A percentile compares a stretch with the other conserved stretches of the same genome.
Evolutionary conservation across 1,139 yeast genomes (phyloP).

Genomic region (Zygosaccharomyces pseudobailii): DNA sequence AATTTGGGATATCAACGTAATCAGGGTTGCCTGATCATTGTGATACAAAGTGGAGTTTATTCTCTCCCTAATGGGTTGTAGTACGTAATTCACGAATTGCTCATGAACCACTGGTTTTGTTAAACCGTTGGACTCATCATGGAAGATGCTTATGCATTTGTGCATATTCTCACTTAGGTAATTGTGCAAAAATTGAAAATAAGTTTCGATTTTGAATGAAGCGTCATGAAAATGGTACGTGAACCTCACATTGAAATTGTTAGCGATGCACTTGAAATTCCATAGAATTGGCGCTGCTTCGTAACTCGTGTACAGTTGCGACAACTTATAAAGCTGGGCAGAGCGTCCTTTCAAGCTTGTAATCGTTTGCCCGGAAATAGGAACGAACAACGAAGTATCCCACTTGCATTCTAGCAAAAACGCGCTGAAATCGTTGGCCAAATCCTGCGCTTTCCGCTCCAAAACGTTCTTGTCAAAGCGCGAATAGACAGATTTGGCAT

Average conservation of each 20-base stretch:
- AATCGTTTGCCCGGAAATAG: constrained; percentile 16
- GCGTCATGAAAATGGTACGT: constrained; percentile 63
- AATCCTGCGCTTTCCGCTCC: constrained; percentile 1
- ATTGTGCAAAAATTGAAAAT: constrained; percentile 51
- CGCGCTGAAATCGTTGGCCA: constrained; percentile 11
- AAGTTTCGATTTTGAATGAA: constrained; percentile 39
- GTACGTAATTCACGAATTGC: constrained; percentile 35
- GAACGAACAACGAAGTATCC: constrained; percentile 24
- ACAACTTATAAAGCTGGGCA: constrained; percentile 37
- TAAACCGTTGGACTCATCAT: constrained; percentile 22
- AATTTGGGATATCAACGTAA: constrained; percentile 31
- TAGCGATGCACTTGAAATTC: constrained; percentile 54
- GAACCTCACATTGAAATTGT: constrained; percentile 58
- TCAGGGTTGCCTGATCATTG: constrained; percentile 23
- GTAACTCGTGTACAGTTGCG: constrained; percentile 36
- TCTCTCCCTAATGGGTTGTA: constrained; percentile 33
- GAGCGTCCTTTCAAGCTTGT: constrained; percentile 19
- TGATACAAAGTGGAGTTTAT: constrained; percentile 30
- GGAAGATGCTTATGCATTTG: constrained; percentile 30
- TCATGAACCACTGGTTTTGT: constrained; percentile 27
- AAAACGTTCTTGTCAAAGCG: constrained; percentile 8
- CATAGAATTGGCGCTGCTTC: constrained; percentile 44
- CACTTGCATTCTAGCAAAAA: constrained; percentile 24
- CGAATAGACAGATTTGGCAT: constrained; percentile 2
- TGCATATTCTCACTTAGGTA: constrained; percentile 32